Evolutionary conservation across 306 rosid genomes (phyloP), one percentile per base, ranked within the genome.

Genomic region (Cucumis melo): DNA sequence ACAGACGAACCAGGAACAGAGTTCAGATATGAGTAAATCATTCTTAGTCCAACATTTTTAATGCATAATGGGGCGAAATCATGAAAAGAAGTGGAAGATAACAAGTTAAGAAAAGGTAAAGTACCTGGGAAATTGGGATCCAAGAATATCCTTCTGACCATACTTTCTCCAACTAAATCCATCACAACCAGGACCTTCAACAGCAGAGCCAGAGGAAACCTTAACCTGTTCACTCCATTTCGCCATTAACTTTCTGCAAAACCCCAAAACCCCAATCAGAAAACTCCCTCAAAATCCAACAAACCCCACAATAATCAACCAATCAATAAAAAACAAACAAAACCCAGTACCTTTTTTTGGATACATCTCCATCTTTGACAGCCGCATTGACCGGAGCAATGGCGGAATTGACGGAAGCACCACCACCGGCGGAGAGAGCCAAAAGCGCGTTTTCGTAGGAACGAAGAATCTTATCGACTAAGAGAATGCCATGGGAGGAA

Each of bases 81-180:
- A 8, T 2, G 66, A 60, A 27, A n/a, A 60, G 39, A 7, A 27
- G 5, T 32, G 2, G 14, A 32, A 19, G 2, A 36, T 62, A 6
- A 62, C 8, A 34, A 62, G 70, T 2, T 8, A 7, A 27, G 29
- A 62, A 15, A 5, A 34, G 44, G 1, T 0, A 63, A 36, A 2
- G 0, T 27, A 93, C 98, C 98, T 89, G 32, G 97, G 98, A 79
- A 82, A 80, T 24, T 77, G 89, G 56, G 97, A 83, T 72, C 97
- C 97, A 70, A 88, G 98, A 20, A 93, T 93, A 8, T 88, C 96
- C 66, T 93, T 93, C 80, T 91, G 96, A 3, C 98, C 98, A 81
- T 93, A 93, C 79, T 93, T 93, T 84, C 98, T 93, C 98, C 98
- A 93, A 85, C 84, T 84, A 51, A 81, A 79, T n/a, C 93, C 93